Evolutionary conservation across 1,284 basidiomycete genomes (phyloP).

Genomic region (Inonotus obliquus): DNA sequence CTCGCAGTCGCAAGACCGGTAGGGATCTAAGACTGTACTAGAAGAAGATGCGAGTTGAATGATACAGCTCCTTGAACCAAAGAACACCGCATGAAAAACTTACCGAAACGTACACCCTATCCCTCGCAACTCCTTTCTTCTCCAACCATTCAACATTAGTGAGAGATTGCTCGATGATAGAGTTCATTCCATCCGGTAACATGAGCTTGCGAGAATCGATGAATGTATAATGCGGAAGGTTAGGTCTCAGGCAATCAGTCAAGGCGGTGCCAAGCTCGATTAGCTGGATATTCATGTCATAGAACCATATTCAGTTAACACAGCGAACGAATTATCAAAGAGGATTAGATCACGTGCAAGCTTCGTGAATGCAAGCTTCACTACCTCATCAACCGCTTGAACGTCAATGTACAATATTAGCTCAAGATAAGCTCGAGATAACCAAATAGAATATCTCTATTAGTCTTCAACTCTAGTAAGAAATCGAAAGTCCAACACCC

Average conservation of each 20-base stretch:
- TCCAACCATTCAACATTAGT: constrained; percentile 38
- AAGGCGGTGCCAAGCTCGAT: constrained; percentile 44
- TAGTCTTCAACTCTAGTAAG: constrained; percentile 1
- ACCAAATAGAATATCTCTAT: constrained; percentile 11
- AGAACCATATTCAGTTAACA: neutral
- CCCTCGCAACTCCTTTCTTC: constrained; percentile 33
- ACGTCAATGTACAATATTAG: neutral
- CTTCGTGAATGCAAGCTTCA: constrained; percentile 10
- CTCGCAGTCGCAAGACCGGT: constrained; percentile 46
- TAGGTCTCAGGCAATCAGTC: constrained; percentile 38
- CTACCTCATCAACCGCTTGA: constrained; percentile 3
- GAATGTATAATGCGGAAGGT: constrained; percentile 41
- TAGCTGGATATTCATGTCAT: constrained; percentile 34
- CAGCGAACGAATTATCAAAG: neutral
- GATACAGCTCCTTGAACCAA: no score
- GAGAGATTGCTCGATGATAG: constrained; percentile 41
- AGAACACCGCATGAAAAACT: constrained; percentile 20
- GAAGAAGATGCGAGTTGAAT: neutral
- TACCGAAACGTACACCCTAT: constrained; percentile 48
- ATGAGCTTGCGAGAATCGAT: constrained; percentile 36
- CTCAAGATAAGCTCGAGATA: no score
- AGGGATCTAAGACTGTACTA: constrained; percentile 40
- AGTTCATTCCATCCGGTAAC: constrained; percentile 25
- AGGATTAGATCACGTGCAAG: constrained; percentile 6
- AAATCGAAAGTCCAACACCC: constrained; percentile 1